phyloP scores from a whole-genome alignment of 805 yeast species.

The Saccharomycopsis oosterbeekiorum region DNA sequence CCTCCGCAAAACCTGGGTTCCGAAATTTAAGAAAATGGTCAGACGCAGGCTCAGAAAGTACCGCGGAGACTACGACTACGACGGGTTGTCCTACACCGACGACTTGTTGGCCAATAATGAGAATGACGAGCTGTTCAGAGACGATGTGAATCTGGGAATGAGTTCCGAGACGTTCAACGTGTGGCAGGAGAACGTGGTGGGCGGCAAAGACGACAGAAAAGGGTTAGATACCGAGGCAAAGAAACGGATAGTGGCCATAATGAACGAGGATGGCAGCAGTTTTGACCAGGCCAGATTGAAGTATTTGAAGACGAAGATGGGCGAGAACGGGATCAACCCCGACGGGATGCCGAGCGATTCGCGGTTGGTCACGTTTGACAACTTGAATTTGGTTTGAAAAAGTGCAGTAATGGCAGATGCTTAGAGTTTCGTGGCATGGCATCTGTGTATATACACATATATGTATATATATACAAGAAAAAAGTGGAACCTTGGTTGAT shows the following conservation, averaged over 20 bases:
- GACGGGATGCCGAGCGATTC: constrained; percentile 67
- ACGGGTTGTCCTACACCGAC: neutral
- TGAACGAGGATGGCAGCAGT: constrained; percentile 37
- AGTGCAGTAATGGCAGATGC: neutral
- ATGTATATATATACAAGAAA: too few relatives aligned
- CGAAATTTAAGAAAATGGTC: constrained; percentile 1
- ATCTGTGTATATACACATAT: too few relatives aligned
- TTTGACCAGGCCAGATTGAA: constrained; percentile 64
- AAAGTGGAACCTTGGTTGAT: too few relatives aligned
- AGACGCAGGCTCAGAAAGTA: neutral
- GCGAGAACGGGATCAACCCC: constrained; percentile 43
- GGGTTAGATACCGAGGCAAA: constrained; percentile 54
- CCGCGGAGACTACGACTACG: neutral
- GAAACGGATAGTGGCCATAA: constrained; percentile 39
- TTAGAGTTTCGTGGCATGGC: too few relatives aligned
- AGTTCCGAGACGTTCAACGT: constrained; percentile 51
- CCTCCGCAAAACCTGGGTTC: constrained; percentile 25
- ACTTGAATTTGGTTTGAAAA: neutral
- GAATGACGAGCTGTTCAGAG: constrained; percentile 24
- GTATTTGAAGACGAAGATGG: constrained; percentile 35
- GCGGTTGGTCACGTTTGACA: constrained; percentile 40
- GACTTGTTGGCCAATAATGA: neutral
- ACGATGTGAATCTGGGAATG: constrained; percentile 51
- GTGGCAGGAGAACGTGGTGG: constrained; percentile 30
- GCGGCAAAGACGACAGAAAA: constrained; percentile 42